Evolutionary conservation across 805 yeast genomes (phyloP).

Genomic region (Saturnispora gosingensis): DNA sequence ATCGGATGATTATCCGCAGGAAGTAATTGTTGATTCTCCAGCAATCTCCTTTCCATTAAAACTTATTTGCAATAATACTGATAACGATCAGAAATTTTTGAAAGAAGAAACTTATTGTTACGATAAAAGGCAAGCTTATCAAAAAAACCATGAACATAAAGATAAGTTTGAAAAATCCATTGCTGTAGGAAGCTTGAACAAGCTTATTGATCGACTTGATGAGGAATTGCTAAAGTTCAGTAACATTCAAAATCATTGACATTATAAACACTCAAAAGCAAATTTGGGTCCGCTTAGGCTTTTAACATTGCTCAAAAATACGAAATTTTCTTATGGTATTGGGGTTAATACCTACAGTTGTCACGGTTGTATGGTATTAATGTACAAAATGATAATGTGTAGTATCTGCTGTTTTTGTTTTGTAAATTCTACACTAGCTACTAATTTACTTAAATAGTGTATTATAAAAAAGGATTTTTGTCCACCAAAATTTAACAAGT

Average conservation of each 20-base stretch:
- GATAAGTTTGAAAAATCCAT: neutral
- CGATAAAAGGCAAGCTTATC: neutral
- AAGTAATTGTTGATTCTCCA: constrained; percentile 1
- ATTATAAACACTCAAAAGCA: no score
- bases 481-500: no score
- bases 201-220: neutral
- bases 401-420: no score
- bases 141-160: neutral
- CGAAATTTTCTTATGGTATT: no score
- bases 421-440: no score
- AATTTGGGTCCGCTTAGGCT: no score
- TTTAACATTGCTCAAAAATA: no score
- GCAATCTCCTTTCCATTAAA: neutral
- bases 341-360: no score
- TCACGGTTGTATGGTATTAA: no score
- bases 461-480: neutral
- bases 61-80: neutral
- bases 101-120: constrained; percentile 8
- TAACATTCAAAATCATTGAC: neutral
- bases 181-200: neutral
- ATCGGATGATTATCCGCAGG: neutral
- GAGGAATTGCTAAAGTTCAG: neutral
- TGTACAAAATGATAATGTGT: no score
- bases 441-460: neutral
- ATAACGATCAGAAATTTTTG: constrained; percentile 10